Base-by-base conservation (phyloP, 176 grass and related monocot species). In the Zoysia japonica region DNA sequence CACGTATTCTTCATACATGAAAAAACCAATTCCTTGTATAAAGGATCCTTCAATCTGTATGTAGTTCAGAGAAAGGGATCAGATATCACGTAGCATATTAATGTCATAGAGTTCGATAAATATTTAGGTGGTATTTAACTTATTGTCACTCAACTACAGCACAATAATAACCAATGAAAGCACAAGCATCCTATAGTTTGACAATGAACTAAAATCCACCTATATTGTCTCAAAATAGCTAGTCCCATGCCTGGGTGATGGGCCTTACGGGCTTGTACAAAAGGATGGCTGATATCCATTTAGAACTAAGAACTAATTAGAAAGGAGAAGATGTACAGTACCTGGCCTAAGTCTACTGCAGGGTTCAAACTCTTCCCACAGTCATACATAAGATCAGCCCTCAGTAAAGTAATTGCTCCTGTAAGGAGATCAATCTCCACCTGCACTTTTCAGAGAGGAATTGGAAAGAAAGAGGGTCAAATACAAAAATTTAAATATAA, bases 281-380 rank as follows among this genome's bases (percentile, higher is more conserved):
- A 28, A 28, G 37, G 35, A 63, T 15, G 47, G 54, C 39, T 11
- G 15, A 63, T 61, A 56, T 40, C 65, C 7, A 50, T 63, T 69
- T 2, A 65, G 6, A 65, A 50, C 39, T 45, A 28, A 28, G 28
- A 28, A 61, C 5, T 35, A 4, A 16, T 28, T 28, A 47, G 53
- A 3, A 60, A 1, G 0, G 59, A 41, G 15, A 54, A n/a, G 45
- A 28, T 74, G 11, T 11, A 35, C 42, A 57, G 2, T 62, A 90
- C 88, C 92, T 94, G 92, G 45, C 92, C 92, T 43, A 94, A 81
- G 79, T 94, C 92, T 15, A 91, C 83, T 20, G 88, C 91, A 88
- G 88, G 91, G 63, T 93, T 93, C 75, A 93, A 75, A 39, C 91
- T 93, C 78, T 82, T 82, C 13, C 92, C 92, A 79, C 88, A 94